Evolutionary conservation across 2,329 filamentous ascomycete species (phyloP), one percentile per base, ranked within the genome.

Genomic region (Epichloe gansuensis): DNA sequence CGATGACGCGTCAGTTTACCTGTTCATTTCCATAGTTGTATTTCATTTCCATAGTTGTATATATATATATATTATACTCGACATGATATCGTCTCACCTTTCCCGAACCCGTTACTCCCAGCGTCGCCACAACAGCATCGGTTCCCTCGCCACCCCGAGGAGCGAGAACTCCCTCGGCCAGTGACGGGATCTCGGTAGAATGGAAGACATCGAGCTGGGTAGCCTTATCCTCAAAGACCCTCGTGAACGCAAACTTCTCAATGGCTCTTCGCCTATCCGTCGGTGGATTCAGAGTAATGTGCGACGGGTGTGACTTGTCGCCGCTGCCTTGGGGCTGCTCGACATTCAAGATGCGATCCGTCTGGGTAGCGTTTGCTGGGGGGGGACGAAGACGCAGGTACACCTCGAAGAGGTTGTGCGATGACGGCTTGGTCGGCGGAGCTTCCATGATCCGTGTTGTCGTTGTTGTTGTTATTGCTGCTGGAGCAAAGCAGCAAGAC

Each of bases 91-190:
- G 27, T 41, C 62, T 47, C 61, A 95, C 91, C 82, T 98, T 98
- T 67, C 93, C 93, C 48, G 90, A 96, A 12, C 93, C 93, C 7
- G 91, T 96, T 43, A 96, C 89, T 15, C 93, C 93, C 53, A 98
- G 69, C 6, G 93, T 97, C 34, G 93, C 93, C 51, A 98, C 73
- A 52, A 97, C 71, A 9, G 88, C 90, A 75, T 97, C 91, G 57
- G 89, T 84, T 17, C 89, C 89, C 57, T 93, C 85, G 49, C 83
- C 80, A 36, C 84, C 84, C 44, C 80, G 73, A 23, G 79, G 76
- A 6, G 84, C 84, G 42, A 98, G 65, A 3, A 95, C 89, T 21
- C 88, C 89, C 60, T 91, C 83, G 6, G 96, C 78, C 43, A 96
- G 73, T 1, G 81, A 76, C 13, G 85, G 71, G 44, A 95, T 80